Evolutionary conservation across 352 stramenopile genomes (phyloP), one percentile per base, ranked within the genome.

Genomic region (Phytophthora hibernalis): DNA sequence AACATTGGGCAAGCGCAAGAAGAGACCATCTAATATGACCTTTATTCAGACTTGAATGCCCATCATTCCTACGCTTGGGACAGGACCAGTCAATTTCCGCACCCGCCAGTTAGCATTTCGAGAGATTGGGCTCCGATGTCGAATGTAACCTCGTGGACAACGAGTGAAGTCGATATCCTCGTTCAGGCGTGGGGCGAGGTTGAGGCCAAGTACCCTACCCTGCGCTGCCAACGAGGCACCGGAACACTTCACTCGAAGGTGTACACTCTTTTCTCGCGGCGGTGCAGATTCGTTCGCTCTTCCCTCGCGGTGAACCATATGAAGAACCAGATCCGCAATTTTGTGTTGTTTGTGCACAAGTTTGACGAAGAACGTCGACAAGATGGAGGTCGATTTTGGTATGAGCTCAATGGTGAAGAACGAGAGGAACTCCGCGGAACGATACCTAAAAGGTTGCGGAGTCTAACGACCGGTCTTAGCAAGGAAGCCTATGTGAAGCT

Each of bases 111-210:
- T 47, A 24, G n/a, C n/a, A 47, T 24, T 47, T 16, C 18, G n/a
- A n/a, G 15, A 21, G 16, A 43, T 43, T 16, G 31, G 16, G 31
- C 31, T 18, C 26, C 30, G 18, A 60, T 61, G 62, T 28, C 22
- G 35, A 68, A 58, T 30, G 51, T 72, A 1, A 62, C 24, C 38
- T 64, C 47, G 16, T 72, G 62, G 68, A 72, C 56, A 3, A 57
- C 69, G 37, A 26, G 16, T 13, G 67, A 75, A 47, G 44, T 75
- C n/a, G 48, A 45, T 12, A 33, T 43, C 22, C 48, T 72, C 22
- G 45, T 72, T 13, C 56, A 65, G 44, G 48, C 57, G 0, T 76
- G 62, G 63, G 65, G 56, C 38, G 56, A 72, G 15, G 56, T 72
- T n/a, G 62, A 72, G 37, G 52, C 42, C 2, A 68, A 60, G 24